Percentiles rank a stretch among this genome's conserved stretches.
Conservation (phyloP, 148 eudicot genomes). For the Agrostemma githago region DNA sequence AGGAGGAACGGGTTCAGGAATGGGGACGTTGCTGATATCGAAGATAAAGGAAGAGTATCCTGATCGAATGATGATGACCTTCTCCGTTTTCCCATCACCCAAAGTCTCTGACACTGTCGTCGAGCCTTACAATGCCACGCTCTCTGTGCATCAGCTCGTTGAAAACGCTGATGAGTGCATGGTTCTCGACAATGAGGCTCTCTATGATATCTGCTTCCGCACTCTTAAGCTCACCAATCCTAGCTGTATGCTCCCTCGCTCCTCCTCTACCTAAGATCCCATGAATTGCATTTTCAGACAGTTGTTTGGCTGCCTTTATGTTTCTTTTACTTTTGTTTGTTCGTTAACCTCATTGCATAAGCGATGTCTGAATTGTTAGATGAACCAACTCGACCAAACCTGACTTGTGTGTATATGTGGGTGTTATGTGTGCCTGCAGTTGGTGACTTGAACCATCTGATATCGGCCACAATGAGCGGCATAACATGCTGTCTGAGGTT, state of each 20-base stretch:
- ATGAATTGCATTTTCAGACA: too few species aligned
- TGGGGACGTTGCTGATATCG: constrained; percentile 51
- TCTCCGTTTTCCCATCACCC: constrained; percentile 55
- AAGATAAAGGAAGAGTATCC: constrained; percentile 58
- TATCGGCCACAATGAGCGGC: constrained; percentile 53
- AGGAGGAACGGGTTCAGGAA: constrained; percentile 56
- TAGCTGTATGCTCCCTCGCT: constrained; percentile 37
- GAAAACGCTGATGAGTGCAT: constrained; percentile 58
- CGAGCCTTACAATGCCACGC: constrained; percentile 55
- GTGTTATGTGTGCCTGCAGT: constrained; percentile 22
- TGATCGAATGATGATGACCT: constrained; percentile 53
- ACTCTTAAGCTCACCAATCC: constrained; percentile 59
- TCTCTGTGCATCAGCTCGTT: constrained; percentile 53
- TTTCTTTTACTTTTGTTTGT: neutral
- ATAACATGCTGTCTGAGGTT: constrained; percentile 54
- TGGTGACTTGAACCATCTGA: constrained; percentile 49
- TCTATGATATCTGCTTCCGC: constrained; percentile 54
- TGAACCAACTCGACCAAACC: neutral
- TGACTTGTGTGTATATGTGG: neutral
- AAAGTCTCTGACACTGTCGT: constrained; percentile 56
- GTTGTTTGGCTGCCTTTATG: too few species aligned
- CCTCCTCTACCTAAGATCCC: neutral
- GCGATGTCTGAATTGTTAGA: neutral
- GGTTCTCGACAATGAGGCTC: constrained; percentile 56
- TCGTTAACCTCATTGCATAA: neutral